Base-by-base conservation (phyloP, 2,329 filamentous ascomycete genomes). In the Phoma sp. region DNA sequence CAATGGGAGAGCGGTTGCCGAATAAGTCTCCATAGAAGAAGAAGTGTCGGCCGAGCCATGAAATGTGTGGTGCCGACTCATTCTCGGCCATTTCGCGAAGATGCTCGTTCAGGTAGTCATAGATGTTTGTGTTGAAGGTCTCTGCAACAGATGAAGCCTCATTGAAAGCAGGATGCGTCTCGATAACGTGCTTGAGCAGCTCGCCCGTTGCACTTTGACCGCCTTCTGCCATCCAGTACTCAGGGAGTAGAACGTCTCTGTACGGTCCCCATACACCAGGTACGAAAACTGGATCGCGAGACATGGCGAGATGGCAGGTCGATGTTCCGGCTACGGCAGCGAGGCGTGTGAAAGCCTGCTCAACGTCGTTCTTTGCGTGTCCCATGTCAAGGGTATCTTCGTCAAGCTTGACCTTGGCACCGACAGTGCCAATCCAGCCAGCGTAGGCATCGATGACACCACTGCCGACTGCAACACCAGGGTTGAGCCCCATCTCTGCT, bases 1-100 rank as follows among this genome's bases (percentile, higher is more conserved):
- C 94, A 54, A 99, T 85, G 1, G 95, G 95, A 19, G 92, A 96
- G 36, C 95, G 88, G 80, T 99, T 99, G 58, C 95, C 95, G 84
- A 96, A 98, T 4, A 98, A 83, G 72, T 99, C 95, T 61, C 95
- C 95, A 75, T 99, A 99, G 81, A 99, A 96, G 85, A 99, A 99
- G 80, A 96, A 90, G 77, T 99, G 94, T 8, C 94, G 90, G 12
- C 88, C 92, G 2, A 99, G 82, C 76, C 93, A 96, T 17, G 91
- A 88, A 60, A 98, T 84, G 47, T 86, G 87, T 0, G 93, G 93
- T 2, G 91, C 91, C 2, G 82, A 80, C 22, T 80, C 77, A 68
- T 87, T 87, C 67, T 88, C 84, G 22, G 84, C 84, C 81, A 98
- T 84, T 65, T 91, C 87, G 57, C 87, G 85, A 10, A 99, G 85